These are phyloP conservation scores for Arthromyces matolae DNA, from an alignment of 768 basidiomycete species.

Conservation along the genomic window DNA sequence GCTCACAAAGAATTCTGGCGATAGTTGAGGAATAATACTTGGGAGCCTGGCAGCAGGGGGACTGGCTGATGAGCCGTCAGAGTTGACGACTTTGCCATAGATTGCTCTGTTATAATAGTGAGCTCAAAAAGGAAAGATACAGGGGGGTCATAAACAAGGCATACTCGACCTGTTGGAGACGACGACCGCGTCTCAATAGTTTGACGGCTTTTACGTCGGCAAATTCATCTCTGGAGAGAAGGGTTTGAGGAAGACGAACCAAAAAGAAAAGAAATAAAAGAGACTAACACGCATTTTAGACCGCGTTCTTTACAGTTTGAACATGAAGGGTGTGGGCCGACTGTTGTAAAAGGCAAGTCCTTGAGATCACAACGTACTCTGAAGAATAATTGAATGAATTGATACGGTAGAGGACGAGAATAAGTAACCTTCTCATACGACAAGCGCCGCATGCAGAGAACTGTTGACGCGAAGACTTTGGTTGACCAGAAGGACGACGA, in stretches of 20 bases:
- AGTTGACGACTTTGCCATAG: conserved; percentile 64
- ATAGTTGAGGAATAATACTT: conserved; percentile 66
- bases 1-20: conserved; percentile 77
- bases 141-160: conserved; percentile 30
- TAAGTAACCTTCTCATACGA: conserved; percentile 73
- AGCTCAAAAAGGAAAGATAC: conserved; percentile 6
- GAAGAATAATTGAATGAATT: conserved; percentile 9
- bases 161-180: conserved; percentile 82
- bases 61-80: conserved; percentile 33
- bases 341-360: conserved; percentile 58
- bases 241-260: conserved; percentile 4
- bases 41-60: conserved; percentile 39
- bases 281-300: conserved; percentile 87
- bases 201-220: conserved; percentile 90
- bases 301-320: conserved; percentile 89
- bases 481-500: conserved; percentile 53
- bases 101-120: conserved; percentile 52
- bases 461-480: conserved; percentile 77
- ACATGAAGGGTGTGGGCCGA: conserved; percentile 54
- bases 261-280: conserved; percentile 1
- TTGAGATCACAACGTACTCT: conserved; percentile 95
- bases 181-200: conserved; percentile 71
- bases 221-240: conserved; percentile 72
- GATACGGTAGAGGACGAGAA: conserved; percentile 10
- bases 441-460: conserved; percentile 95